Evolutionary conservation across 768 basidiomycete genomes (phyloP).

Genomic region (Lentinula edodes): DNA sequence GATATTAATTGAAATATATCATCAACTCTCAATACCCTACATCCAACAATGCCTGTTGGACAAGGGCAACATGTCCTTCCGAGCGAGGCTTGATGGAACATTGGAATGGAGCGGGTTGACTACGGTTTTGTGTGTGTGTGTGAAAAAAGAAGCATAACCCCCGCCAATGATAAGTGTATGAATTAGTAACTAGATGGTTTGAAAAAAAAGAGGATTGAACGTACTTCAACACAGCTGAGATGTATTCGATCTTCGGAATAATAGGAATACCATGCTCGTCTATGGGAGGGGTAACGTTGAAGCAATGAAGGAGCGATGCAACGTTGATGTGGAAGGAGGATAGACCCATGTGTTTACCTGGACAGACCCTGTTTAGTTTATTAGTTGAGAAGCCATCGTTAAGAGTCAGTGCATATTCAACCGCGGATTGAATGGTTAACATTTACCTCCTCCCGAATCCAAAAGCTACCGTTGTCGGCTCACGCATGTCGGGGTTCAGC

Average conservation of each 20-base stretch:
- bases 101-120: constrained; percentile 18
- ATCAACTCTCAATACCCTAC: no score
- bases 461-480: background rate
- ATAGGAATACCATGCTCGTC: constrained; percentile 18
- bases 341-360: constrained; percentile 23
- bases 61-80: constrained; percentile 14
- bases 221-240: background rate
- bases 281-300: constrained; percentile 20
- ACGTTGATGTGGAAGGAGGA: constrained; percentile 22
- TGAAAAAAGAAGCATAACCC: background rate
- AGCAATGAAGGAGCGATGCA: constrained; percentile 25
- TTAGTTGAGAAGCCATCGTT: background rate
- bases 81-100: constrained; percentile 25
- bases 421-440: background rate
- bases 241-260: constrained; percentile 24
- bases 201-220: no score
- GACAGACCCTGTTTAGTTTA: constrained; percentile 17
- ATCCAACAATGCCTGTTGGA: constrained; percentile 5
- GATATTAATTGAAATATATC: no score
- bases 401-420: no score
- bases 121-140: background rate
- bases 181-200: no score
- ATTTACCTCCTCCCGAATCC: background rate
- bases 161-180: no score
- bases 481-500: background rate